Percentiles rank a stretch among this genome's conserved stretches.
phyloP scores from a whole-genome alignment of 371 early-diverging fungal genomes.

The Mucor saturninus region DNA sequence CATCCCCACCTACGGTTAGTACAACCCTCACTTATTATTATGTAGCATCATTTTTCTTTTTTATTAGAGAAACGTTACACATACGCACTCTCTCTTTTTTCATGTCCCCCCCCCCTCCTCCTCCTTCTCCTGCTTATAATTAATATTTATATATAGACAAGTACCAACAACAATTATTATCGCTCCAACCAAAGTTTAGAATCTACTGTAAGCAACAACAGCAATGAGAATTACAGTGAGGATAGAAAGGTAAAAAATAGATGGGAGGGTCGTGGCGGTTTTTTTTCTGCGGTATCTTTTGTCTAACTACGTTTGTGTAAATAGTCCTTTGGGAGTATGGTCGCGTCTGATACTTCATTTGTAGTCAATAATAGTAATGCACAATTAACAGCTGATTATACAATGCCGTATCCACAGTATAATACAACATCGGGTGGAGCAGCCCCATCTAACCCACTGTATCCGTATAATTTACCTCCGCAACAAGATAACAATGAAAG shows the following conservation, averaged over 20 bases:
- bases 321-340: conserved; percentile 20
- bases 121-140: not conserved
- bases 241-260: conserved; percentile 17
- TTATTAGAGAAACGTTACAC: conserved; percentile 22
- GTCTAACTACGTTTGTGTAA: not conserved
- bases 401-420: conserved; percentile 12
- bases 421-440: not conserved
- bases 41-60: conserved; percentile 10
- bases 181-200: conserved; percentile 18
- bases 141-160: conserved; percentile 9
- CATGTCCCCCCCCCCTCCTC: not conserved
- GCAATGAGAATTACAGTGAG: conserved; percentile 3
- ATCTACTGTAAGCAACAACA: not conserved
- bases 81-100: not conserved
- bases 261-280: not conserved
- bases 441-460: conserved; percentile 3
- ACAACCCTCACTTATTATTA: conserved; percentile 8
- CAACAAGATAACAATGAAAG: conserved; percentile 9
- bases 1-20: conserved; percentile 24
- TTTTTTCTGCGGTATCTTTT: not conserved
- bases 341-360: conserved; percentile 33
- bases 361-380: conserved; percentile 33
- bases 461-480: conserved; percentile 12
- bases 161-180: conserved; percentile 10
- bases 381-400: conserved; percentile 12